Evolutionary conservation across 352 stramenopile species (phyloP), one percentile per base, ranked within the genome.

Genomic region (Globisporangium rhizosaccharum): DNA sequence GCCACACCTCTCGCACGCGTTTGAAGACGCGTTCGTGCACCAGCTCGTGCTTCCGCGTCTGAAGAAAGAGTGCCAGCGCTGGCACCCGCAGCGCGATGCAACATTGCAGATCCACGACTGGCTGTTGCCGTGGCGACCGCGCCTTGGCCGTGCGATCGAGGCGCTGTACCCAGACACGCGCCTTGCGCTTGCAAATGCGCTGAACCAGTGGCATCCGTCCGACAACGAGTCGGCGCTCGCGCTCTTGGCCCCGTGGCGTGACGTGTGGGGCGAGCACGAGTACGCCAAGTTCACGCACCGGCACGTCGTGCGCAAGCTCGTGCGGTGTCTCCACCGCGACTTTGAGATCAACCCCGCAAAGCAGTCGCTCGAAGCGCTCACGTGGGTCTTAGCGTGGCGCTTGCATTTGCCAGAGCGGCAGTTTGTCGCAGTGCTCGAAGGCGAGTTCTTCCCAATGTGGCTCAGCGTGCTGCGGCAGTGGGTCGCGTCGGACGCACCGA

Each of bases 391-490:
- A 3, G 82, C 72, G 44, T 96, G 88, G 88, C 71, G 78, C 67
- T 54, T 68, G 18, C 46, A 85, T 53, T 60, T 96, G 33, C 82
- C 86, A 11, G 59, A 87, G 11, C 75, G 80, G 0, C 86, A 96
- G 54, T 77, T 93, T 52, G 70, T 92, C 36, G 81, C 85, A 25
- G 66, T 96, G 2, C 73, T 97, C 25, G 89, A 97, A 67, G 89
- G 86, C 10, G 90, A 97, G 54, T 96, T 97, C 53, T 97, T 97
- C 53, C 84, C 87, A 0, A 88, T 94, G 59, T 97, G 90, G 90
- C 78, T 97, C 14, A 77, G 79, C 18, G 81, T 92, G 17, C 65
- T 97, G 50, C 84, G 78, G 15, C 73, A 72, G 50, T 97, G 90
- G 90, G 69, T 97, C 3, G 50, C 48, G 5, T 11, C 28, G 0